A percentile compares a stretch with the other conserved stretches of the same genome.
Conservation (phyloP, 352 stramenopile species). For the Elongisporangium anandrum region DNA sequence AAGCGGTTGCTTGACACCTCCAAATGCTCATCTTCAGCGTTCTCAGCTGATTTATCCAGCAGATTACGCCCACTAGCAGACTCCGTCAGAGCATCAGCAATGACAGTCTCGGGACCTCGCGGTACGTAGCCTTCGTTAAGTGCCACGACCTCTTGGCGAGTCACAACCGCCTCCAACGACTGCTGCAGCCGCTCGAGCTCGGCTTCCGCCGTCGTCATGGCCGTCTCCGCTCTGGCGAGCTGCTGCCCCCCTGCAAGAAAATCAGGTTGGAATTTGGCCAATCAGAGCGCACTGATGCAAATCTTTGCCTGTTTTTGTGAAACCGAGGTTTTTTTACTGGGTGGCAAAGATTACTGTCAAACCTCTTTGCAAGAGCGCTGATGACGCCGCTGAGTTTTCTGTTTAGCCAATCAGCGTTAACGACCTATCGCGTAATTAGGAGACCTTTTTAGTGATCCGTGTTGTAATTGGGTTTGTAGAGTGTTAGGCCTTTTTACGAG, state of each 20-base stretch:
- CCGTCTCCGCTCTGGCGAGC: constrained; percentile 1
- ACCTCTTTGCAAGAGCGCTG: neutral
- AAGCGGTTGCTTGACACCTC: constrained; percentile 64
- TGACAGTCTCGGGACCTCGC: constrained; percentile 52
- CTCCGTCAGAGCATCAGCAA: constrained; percentile 10
- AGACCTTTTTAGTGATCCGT: neutral
- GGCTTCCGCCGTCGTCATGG: constrained; percentile 20
- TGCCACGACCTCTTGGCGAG: constrained; percentile 43
- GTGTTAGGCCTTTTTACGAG: neutral
- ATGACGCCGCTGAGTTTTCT: neutral
- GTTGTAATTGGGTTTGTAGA: neutral
- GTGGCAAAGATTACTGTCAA: neutral
- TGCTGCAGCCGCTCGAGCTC: constrained; percentile 70
- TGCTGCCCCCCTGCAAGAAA: constrained; percentile 6
- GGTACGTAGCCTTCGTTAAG: constrained; percentile 65
- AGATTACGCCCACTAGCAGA: neutral
- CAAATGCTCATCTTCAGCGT: constrained; percentile 19
- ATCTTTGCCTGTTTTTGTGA: constrained; percentile 1
- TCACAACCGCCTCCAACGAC: constrained; percentile 46
- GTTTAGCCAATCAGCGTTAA: neutral
- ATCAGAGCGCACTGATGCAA: neutral
- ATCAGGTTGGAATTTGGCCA: constrained; percentile 7
- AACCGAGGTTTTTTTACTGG: constrained; percentile 1
- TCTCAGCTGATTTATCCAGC: neutral
- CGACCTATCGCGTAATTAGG: neutral